These are phyloP conservation scores for Ormosia emarginata DNA, from an alignment of 306 rosid genomes.

Conservation along the genomic window DNA sequence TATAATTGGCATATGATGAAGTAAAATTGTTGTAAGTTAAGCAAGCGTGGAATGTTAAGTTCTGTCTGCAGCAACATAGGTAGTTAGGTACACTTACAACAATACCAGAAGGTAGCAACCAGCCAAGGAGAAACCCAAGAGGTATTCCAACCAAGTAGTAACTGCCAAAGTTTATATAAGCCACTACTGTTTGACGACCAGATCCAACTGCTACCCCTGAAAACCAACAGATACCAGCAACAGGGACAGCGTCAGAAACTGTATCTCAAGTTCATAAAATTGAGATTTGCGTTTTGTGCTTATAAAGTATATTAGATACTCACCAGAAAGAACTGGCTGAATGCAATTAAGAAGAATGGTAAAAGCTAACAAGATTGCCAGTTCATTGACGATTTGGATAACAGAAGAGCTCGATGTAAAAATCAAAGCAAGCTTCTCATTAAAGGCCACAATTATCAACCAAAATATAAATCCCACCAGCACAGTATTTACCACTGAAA, in stretches of 20 bases:
- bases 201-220: conserved; percentile 71
- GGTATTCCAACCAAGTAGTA: conserved; percentile 57
- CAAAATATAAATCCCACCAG: conserved; percentile 53
- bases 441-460: conserved; percentile 39
- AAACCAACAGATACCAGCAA: conserved; percentile 17
- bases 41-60: not conserved
- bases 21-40: not conserved
- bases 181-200: conserved; percentile 59
- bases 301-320: not conserved
- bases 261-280: not conserved
- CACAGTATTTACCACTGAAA: conserved; percentile 51
- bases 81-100: conserved; percentile 39
- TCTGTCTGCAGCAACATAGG: not conserved
- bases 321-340: conserved; percentile 73
- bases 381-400: conserved; percentile 45
- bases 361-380: conserved; percentile 53
- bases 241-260: not conserved
- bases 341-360: conserved; percentile 65
- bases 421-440: conserved; percentile 57
- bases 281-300: not conserved
- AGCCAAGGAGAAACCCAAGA: conserved; percentile 47
- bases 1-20: not conserved
- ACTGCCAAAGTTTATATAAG: conserved; percentile 59
- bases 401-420: conserved; percentile 53
- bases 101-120: conserved; percentile 47